These are phyloP conservation scores for Beauveria rudraprayagi DNA, from an alignment of 2,329 filamentous ascomycete genomes.

Conservation along the genomic window DNA sequence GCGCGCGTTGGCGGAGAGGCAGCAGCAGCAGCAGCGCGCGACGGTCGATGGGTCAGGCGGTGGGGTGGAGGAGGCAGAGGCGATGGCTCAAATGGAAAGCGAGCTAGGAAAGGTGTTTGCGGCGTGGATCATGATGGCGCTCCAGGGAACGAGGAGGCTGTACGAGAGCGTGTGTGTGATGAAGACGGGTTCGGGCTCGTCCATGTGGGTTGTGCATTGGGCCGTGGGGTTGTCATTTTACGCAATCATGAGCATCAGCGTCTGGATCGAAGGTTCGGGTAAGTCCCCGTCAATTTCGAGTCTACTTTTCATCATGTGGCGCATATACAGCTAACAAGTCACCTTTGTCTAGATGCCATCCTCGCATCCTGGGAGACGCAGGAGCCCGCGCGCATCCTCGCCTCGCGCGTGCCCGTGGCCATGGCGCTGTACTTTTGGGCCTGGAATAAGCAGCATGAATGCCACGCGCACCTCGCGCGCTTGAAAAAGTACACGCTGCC, in stretches of 20 bases:
- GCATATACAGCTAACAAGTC: background rate
- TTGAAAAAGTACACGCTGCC: slow-evolving; percentile 81
- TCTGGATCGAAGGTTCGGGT: slow-evolving; percentile 82
- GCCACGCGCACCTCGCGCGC: slow-evolving; percentile 60
- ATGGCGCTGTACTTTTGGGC: slow-evolving; percentile 59
- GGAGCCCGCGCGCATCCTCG: slow-evolving; percentile 14
- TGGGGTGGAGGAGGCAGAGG: background rate
- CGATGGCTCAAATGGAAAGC: slow-evolving; percentile 45
- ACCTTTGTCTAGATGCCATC: slow-evolving; percentile 22
- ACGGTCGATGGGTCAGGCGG: background rate
- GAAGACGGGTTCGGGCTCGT: slow-evolving; percentile 50
- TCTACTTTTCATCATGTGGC: background rate
- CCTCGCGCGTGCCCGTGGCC: slow-evolving; percentile 32
- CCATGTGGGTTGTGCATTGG: slow-evolving; percentile 85
- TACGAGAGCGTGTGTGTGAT: slow-evolving; percentile 63
- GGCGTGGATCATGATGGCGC: slow-evolving; percentile 63
- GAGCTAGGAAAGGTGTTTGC: slow-evolving; percentile 53
- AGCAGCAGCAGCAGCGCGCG: background rate
- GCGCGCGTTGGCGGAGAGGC: slow-evolving; percentile 33
- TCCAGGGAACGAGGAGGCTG: slow-evolving; percentile 68
- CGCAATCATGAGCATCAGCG: slow-evolving; percentile 57
- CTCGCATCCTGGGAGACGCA: slow-evolving; percentile 25
- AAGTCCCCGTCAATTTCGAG: slow-evolving; percentile 22
- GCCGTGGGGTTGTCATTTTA: slow-evolving; percentile 73
- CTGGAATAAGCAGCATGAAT: slow-evolving; percentile 65